A percentile compares a stretch with the other conserved stretches of the same genome.
These are phyloP conservation scores for Lepraria neglecta DNA, from an alignment of 495 filamentous ascomycete species.

Conservation along the genomic window DNA sequence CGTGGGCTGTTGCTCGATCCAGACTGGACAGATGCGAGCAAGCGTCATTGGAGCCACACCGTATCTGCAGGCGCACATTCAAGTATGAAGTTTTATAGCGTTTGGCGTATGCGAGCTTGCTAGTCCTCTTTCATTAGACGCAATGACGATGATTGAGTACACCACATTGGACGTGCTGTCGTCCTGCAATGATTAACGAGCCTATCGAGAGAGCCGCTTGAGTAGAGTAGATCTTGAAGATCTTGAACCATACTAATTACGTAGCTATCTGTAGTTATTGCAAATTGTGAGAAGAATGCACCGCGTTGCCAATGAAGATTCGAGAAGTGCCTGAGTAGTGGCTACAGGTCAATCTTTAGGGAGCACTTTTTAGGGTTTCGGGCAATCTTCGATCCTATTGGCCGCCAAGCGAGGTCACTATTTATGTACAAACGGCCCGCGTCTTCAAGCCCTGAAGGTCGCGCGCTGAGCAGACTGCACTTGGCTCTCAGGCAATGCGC, in stretches of 20 bases:
- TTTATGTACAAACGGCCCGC: too few species aligned
- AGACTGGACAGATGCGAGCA: background rate
- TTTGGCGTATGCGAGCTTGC: background rate
- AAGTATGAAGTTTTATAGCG: background rate
- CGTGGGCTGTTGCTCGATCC: background rate
- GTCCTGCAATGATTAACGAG: background rate
- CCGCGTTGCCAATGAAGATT: too few species aligned
- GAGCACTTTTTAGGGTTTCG: too few species aligned
- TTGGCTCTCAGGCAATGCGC: constrained; percentile 21
- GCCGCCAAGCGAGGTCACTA: too few species aligned
- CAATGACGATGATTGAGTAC: background rate
- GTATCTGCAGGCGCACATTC: background rate
- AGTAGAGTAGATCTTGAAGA: background rate
- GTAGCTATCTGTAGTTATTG: too few species aligned
- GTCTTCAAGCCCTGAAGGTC: background rate
- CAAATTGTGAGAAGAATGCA: too few species aligned
- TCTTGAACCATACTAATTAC: too few species aligned
- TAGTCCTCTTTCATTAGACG: background rate
- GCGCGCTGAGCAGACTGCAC: background rate
- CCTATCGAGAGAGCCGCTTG: background rate
- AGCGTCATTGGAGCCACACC: background rate
- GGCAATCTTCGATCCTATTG: too few species aligned
- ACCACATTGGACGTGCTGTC: background rate
- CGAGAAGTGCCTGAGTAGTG: too few species aligned
- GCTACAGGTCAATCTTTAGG: too few species aligned